Evolutionary conservation across 805 yeast genomes (phyloP), one percentile per base, ranked within the genome.

Genomic region (Wickerhamomyces rabaulensis): DNA sequence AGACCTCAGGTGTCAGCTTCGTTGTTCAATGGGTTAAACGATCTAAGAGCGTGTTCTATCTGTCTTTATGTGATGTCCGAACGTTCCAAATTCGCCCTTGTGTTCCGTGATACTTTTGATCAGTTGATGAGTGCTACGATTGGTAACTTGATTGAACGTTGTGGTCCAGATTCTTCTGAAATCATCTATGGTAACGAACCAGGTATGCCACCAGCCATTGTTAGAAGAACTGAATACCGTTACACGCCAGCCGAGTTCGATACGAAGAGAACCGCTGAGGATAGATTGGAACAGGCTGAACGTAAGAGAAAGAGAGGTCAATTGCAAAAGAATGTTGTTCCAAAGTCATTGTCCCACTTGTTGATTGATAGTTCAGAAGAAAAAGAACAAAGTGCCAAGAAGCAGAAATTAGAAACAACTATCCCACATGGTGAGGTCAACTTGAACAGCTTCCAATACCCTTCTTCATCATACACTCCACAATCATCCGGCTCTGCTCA

Each of bases 11-110:
- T 79, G 10, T 75, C 80, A 4, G 81, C 76, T 33, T 69, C 74
- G 21, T 62, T 77, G 36, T 71, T 80, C 56, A 71, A 75, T 8
- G 79, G 82, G 3, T 64, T 81, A 56, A 84, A 82, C 60, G 85
- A 80, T 63, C 63, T 82, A 37, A 68, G 85, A 47, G 83, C 84
- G 9, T 82, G 88, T 53, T 79, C 86, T 2, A 72, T 79, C 15
- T 77, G 83, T 48, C 62, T 82, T 16, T 81, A 79, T 57, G 84
- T 80, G 6, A 79, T 82, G 83, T 74, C 83, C 16, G 87, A 82
- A 55, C 68, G 87, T 49, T 77, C 86, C 0, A 74, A 74, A 53
- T 78, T 80, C 63, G 86, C 84, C 1, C 58, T 79, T 16, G 74
- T 75, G 36, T 82, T 80, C 56, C 69, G 87, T 58, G 86, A 82